These are phyloP conservation scores for Pascua guehoae DNA, from an alignment of 1,284 basidiomycete genomes.

Conservation along the genomic window DNA sequence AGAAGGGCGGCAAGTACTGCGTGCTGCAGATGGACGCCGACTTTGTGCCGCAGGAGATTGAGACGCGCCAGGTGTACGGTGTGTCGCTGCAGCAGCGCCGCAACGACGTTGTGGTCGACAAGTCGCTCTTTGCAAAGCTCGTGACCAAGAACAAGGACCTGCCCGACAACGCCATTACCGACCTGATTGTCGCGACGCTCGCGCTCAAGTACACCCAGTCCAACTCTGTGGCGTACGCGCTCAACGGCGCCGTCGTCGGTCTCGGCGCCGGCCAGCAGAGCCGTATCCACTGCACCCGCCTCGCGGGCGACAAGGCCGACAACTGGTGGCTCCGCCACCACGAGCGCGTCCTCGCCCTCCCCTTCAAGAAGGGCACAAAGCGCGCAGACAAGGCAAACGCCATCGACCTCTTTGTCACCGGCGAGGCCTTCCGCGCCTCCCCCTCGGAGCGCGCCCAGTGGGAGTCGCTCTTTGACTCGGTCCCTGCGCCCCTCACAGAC, in stretches of 20 bases:
- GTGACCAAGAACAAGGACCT: slow-evolving; percentile 85
- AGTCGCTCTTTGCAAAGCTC: slow-evolving; percentile 76
- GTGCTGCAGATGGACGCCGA: slow-evolving; percentile 86
- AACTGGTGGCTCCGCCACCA: slow-evolving; percentile 99
- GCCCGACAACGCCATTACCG: slow-evolving; percentile 67
- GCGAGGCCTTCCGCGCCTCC: slow-evolving; percentile 70
- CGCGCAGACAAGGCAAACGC: slow-evolving; percentile 95
- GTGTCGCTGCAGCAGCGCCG: slow-evolving; percentile 85
- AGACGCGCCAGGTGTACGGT: slow-evolving; percentile 95
- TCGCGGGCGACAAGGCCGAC: slow-evolving; percentile 97
- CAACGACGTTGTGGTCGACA: slow-evolving; percentile 86
- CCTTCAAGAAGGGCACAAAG: slow-evolving; percentile 97
- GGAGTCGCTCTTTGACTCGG: slow-evolving; percentile 79
- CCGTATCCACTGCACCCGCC: slow-evolving; percentile 97
- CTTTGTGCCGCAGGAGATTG: slow-evolving; percentile 70
- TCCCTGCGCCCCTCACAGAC: slow-evolving; percentile 65
- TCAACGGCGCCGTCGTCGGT: slow-evolving; percentile 88
- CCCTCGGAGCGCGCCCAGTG: slow-evolving; percentile 85
- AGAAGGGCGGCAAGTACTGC: slow-evolving; percentile 99
- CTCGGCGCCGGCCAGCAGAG: slow-evolving; percentile 98
- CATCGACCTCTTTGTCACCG: slow-evolving; percentile 93
- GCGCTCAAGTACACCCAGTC: slow-evolving; percentile 99
- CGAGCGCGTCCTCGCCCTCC: slow-evolving; percentile 62
- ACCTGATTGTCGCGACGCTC: slow-evolving; percentile 90
- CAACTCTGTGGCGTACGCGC: slow-evolving; percentile 96